Conservation (phyloP, 805 yeast species). For the Starmerella tilneyi region DNA sequence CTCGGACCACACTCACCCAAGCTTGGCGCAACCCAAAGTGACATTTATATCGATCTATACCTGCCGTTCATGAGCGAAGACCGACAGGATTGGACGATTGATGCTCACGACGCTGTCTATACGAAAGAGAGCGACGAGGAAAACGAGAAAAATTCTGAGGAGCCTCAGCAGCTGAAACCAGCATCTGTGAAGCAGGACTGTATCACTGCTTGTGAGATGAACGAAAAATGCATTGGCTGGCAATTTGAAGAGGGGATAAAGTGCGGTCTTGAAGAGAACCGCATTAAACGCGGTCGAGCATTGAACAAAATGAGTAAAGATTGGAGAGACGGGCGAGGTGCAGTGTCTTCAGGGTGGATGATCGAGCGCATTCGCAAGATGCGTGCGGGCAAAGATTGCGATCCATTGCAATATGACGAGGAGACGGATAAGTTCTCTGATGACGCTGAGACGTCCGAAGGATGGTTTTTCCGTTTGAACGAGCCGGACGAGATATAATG, state of each 20-base stretch:
- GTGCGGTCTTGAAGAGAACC: constrained; percentile 15
- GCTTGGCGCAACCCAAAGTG: background rate
- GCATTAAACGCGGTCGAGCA: constrained; percentile 16
- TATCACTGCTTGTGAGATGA: constrained; percentile 11
- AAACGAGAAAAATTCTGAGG: too few species aligned
- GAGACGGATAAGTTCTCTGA: background rate
- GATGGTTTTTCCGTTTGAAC: background rate
- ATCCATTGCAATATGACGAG: constrained; percentile 11
- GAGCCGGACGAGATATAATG: background rate
- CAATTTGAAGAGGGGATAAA: constrained; percentile 12
- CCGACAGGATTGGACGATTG: constrained; percentile 24
- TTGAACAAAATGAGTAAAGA: constrained; percentile 10
- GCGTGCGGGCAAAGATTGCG: constrained; percentile 25
- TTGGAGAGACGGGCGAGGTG: background rate
- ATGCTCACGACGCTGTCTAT: background rate
- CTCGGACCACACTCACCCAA: background rate
- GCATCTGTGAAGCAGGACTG: constrained; percentile 15
- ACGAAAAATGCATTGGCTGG: constrained; percentile 21
- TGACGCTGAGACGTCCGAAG: constrained; percentile 3
- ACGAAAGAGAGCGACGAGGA: background rate
- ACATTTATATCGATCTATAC: constrained; percentile 27
- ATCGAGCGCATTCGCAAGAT: constrained; percentile 28
- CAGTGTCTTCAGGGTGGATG: constrained; percentile 27
- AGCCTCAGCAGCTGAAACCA: constrained; percentile 21
- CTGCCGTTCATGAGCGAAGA: constrained; percentile 27